phyloP scores from a whole-genome alignment of 768 basidiomycete species.

The Gymnopilus dilepis region DNA sequence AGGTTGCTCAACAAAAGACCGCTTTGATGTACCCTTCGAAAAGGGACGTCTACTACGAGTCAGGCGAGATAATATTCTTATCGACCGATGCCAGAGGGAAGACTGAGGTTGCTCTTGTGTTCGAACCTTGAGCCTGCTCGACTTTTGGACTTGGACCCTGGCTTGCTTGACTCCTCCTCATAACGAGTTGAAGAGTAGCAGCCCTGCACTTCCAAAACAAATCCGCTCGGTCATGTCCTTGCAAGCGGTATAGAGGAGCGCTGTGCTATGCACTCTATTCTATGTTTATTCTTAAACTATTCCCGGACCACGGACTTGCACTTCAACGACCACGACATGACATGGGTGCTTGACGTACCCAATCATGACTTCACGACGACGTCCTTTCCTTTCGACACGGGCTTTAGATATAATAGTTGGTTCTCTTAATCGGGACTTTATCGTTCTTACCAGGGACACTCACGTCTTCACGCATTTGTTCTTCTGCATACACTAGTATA shows the following conservation, averaged over 20 bases:
- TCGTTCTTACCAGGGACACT: background rate
- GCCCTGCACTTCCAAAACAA: background rate
- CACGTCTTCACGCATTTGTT: background rate
- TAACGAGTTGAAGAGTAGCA: too few species aligned
- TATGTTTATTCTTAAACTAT: background rate
- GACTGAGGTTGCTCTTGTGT: constrained; percentile 18
- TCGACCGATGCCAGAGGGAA: constrained; percentile 15
- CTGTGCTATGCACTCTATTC: constrained; percentile 4
- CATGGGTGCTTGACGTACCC: background rate
- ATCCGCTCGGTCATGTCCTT: background rate
- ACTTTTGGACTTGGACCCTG: background rate
- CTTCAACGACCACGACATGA: background rate
- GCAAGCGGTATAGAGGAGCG: background rate
- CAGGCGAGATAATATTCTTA: constrained; percentile 23
- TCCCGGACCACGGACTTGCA: background rate
- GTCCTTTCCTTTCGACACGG: constrained; percentile 1
- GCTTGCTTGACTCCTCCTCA: background rate
- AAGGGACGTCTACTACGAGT: constrained; percentile 7
- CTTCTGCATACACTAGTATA: background rate
- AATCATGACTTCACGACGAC: background rate
- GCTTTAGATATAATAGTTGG: background rate
- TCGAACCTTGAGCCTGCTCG: constrained; percentile 9
- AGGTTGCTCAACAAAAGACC: constrained; percentile 21
- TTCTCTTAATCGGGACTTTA: background rate
- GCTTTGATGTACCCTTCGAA: constrained; percentile 6